Evolutionary conservation across 1,284 basidiomycete species (phyloP), one percentile per base, ranked within the genome.

Genomic region (Meripilus lineatus): DNA sequence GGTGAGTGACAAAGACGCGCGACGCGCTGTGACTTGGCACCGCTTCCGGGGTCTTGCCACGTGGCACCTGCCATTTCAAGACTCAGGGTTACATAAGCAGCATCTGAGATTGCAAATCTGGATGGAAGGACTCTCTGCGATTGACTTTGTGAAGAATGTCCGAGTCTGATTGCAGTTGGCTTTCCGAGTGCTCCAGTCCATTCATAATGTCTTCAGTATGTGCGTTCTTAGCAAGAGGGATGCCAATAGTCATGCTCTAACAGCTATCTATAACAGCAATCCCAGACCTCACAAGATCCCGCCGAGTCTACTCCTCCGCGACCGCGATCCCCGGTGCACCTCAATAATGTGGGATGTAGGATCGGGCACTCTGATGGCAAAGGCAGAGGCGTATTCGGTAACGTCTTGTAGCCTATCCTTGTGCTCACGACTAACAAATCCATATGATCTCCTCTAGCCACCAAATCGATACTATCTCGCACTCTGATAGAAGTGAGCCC

Each of bases 401-500:
- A n/a, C n/a, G n/a, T n/a, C n/a, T 38, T 37, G 65, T 42, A 17
- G 26, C 17, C 5, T 32, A 6, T 33, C 10, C 13, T 17, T 35
- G 22, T 6, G 5, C 17, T 23, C 20, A 37, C 21, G 28, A n/a
- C 33, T 17, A n/a, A 25, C 21, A 18, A 24, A 14, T 32, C 40
- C 24, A 21, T 32, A 24, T 32, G 21, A 32, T 38, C 34, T 25
- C 26, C n/a, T 15, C 14, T 53, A 84, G 84, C 89, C 28, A 68
- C 77, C 4, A 63, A 65, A 26, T 51, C 60, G 24, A 84, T 94
- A 44, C 70, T 79, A 8, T 68, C 75, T 2, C 73, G 80, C 14
- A 86, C 83, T 0, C 47, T 88, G 10, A 61, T 97, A 47, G 93
- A 97, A 61, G 79, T 84, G 50, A 88, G 85, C 47, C 93, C 93